Evolutionary conservation across 2,329 filamentous ascomycete genomes (phyloP).

Genomic region (Claviceps spartinae): DNA sequence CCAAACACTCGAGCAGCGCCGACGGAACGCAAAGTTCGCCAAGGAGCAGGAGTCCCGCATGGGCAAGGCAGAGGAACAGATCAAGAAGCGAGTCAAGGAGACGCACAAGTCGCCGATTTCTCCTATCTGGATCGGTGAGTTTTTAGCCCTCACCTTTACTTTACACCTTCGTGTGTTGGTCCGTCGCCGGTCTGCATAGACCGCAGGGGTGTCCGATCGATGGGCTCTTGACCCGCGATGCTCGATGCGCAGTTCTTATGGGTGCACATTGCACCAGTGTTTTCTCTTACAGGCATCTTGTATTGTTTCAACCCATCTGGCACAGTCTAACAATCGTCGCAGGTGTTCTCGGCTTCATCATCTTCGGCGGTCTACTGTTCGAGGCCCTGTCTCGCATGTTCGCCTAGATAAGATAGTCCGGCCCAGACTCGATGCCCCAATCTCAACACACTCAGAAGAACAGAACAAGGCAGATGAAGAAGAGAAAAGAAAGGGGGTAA

Average conservation of each 20-base stretch:
- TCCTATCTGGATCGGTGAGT: conserved; percentile 48
- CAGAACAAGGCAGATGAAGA: background rate
- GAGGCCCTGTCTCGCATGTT: conserved; percentile 43
- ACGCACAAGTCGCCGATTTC: conserved; percentile 47
- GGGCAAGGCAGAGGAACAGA: conserved; percentile 55
- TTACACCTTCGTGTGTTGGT: no score
- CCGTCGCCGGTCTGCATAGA: no score
- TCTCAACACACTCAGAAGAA: background rate
- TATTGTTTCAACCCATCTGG: background rate
- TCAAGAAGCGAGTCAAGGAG: conserved; percentile 48
- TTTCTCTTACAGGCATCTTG: no score
- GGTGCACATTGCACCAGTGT: no score
- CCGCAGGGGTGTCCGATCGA: no score
- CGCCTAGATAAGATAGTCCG: conserved; percentile 11
- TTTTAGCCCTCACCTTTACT: background rate
- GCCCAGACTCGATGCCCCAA: background rate
- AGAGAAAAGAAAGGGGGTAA: background rate
- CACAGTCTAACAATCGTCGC: background rate
- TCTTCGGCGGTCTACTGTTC: conserved; percentile 47
- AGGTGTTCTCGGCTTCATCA: conserved; percentile 45
- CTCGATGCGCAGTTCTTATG: background rate
- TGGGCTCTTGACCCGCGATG: no score
- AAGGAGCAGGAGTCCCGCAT: conserved; percentile 59
- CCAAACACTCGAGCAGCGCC: conserved; percentile 74
- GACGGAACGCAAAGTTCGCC: conserved; percentile 66